Conservation (phyloP, 805 yeast genomes). For the Kazachstania viticola region DNA sequence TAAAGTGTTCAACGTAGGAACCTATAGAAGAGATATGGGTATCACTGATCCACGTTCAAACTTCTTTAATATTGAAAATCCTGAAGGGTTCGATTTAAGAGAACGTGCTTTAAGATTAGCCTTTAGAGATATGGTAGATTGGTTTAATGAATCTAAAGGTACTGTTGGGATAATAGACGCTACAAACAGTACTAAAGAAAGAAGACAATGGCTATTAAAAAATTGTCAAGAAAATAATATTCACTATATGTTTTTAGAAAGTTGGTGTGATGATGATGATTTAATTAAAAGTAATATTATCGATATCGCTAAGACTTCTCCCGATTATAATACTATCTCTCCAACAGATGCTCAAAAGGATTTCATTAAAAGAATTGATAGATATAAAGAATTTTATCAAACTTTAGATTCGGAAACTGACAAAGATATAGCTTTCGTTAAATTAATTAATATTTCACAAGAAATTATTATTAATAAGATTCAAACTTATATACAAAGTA, state of each 20-base stretch:
- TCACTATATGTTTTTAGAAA: slow-evolving; percentile 86
- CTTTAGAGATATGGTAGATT: slow-evolving; percentile 65
- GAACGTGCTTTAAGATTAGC: slow-evolving; percentile 63
- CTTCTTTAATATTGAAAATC: slow-evolving; percentile 60
- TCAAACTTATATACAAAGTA: slow-evolving; percentile 77
- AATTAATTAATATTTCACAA: slow-evolving; percentile 75
- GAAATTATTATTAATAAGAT: slow-evolving; percentile 83
- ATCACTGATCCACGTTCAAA: slow-evolving; percentile 47
- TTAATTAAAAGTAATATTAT: slow-evolving; percentile 66
- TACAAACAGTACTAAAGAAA: slow-evolving; percentile 68
- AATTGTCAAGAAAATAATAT: slow-evolving; percentile 54
- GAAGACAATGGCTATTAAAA: slow-evolving; percentile 54
- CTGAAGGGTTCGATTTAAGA: slow-evolving; percentile 51
- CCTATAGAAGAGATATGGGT: slow-evolving; percentile 57
- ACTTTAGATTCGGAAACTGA: slow-evolving; percentile 53
- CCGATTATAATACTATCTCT: slow-evolving; percentile 62
- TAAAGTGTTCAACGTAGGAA: slow-evolving; percentile 81
- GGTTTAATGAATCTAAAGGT: slow-evolving; percentile 75
- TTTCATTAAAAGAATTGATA: slow-evolving; percentile 58
- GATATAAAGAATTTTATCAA: slow-evolving; percentile 67
- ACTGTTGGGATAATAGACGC: slow-evolving; percentile 92
- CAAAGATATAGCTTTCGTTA: slow-evolving; percentile 67
- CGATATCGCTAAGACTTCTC: slow-evolving; percentile 80
- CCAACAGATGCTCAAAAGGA: slow-evolving; percentile 65
- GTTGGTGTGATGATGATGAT: slow-evolving; percentile 77